Evolutionary conservation across 83 land plant species (phyloP).

Genomic region (Isoetes engelmannii): DNA sequence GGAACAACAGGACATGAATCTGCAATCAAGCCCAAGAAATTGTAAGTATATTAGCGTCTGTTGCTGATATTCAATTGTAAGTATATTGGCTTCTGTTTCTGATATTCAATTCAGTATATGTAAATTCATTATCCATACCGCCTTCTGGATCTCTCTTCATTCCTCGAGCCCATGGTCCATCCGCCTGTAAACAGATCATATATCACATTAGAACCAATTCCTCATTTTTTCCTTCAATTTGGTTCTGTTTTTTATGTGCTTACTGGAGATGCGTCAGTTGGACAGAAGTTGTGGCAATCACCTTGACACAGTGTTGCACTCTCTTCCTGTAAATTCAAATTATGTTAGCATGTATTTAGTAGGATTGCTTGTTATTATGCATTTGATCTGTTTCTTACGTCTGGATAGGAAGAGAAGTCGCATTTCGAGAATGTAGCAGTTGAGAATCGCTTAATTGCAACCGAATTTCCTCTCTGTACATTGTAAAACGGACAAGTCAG

Average conservation of each 20-base stretch:
- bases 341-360: background rate
- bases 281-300: slow-evolving; percentile 13
- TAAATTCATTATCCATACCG: too few species aligned
- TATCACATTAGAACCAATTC: too few species aligned
- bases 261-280: background rate
- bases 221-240: too few species aligned
- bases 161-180: too few species aligned
- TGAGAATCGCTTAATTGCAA: slow-evolving; percentile 15
- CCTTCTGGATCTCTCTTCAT: too few species aligned
- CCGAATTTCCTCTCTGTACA: background rate
- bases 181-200: too few species aligned
- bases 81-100: too few species aligned
- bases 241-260: background rate
- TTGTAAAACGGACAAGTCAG: background rate
- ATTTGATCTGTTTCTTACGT: background rate
- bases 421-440: slow-evolving; percentile 17
- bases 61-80: too few species aligned
- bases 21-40: background rate
- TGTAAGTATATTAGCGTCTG: too few species aligned
- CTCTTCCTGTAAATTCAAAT: background rate
- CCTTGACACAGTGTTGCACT: slow-evolving; percentile 12
- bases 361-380: background rate
- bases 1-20: slow-evolving; percentile 17
- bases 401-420: slow-evolving; percentile 18
- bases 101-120: too few species aligned